phyloP scores from a whole-genome alignment of 352 stramenopile genomes.

The Phytophthora chlamydospora region DNA sequence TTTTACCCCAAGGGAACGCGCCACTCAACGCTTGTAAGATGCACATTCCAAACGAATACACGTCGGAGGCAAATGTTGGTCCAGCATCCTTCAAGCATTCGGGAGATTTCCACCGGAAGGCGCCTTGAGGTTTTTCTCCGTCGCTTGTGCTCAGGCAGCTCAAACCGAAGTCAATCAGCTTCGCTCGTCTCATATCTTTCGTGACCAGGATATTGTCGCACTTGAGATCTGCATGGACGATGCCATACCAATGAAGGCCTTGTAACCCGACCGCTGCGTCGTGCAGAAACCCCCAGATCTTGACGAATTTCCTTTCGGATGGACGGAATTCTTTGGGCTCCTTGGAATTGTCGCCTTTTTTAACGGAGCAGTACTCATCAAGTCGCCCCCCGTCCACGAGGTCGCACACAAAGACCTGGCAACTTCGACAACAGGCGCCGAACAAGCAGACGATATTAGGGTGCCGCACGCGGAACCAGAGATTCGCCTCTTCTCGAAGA shows the following conservation, averaged over 20 bases:
- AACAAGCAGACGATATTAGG: slow-evolving; percentile 40
- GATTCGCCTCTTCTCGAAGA: slow-evolving; percentile 27
- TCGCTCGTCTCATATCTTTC: too few species aligned
- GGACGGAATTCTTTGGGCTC: too few species aligned
- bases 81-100: background rate
- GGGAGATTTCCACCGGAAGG: slow-evolving; percentile 6
- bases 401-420: slow-evolving; percentile 28
- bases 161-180: too few species aligned
- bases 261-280: slow-evolving; percentile 31
- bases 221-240: slow-evolving; percentile 29
- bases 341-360: background rate
- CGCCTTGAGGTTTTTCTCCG: too few species aligned
- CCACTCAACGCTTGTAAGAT: slow-evolving; percentile 7
- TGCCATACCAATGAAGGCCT: slow-evolving; percentile 23
- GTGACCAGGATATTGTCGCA: slow-evolving; percentile 16
- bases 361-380: background rate
- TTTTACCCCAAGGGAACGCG: background rate
- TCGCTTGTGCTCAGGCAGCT: too few species aligned
- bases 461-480: slow-evolving; percentile 39
- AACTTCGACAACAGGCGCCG: slow-evolving; percentile 26
- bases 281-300: slow-evolving; percentile 24
- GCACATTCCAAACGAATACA: slow-evolving; percentile 18
- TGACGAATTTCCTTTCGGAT: too few species aligned
- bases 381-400: slow-evolving; percentile 17
- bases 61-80: slow-evolving; percentile 6